Base-by-base conservation (phyloP, 768 basidiomycete species). In the Mycena epipterygia region DNA sequence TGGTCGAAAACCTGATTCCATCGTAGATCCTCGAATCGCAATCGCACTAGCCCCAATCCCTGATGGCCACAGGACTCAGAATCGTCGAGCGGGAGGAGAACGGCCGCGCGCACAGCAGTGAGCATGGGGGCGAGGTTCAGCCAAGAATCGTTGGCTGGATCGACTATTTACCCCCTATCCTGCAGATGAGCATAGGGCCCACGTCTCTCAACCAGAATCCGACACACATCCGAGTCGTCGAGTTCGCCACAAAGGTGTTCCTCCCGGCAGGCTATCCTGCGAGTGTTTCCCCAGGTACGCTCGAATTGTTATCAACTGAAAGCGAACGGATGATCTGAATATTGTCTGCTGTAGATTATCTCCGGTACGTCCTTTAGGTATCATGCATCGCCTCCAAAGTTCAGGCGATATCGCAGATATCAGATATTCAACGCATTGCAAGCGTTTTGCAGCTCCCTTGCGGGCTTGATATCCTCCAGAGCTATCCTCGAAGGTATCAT, bases 361-460 rank as follows among this genome's bases (percentile, higher is more conserved):
- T 89, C 61, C 79, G 83, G 90, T 90, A 74, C 69, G 86, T 73
- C 14, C 57, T 33, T 13, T 19, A 39, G 41, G 21, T 46, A 64
- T 17, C 32, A 64, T 27, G 16, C 32, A 11, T 64, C 63, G 57
- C 23, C 23, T 23, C 53, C 51, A n/a, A n/a, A 30, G 27, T 61
- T 37, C 58, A 70, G 52, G 75, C 68, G 33, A 64, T 39, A 19
- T 27, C 16, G 13, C 73, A 92, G 91, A 68, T 93, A 91, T 73
- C 91, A 93, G 76, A 80, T 89, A 17, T 84, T 88, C 72, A 92
- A 93, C 71, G 89, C 89, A 0, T 64, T 91, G 5, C 92, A 93
- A 78, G 89, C 91, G 3, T 92, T 91, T 71, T 92, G 90, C 75
- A 92, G 88, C 74, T 90, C 91, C 0, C 79, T 93, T 3, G 88